phyloP scores from a whole-genome alignment of 2,329 filamentous ascomycete species.

The Epichloe festucae region DNA sequence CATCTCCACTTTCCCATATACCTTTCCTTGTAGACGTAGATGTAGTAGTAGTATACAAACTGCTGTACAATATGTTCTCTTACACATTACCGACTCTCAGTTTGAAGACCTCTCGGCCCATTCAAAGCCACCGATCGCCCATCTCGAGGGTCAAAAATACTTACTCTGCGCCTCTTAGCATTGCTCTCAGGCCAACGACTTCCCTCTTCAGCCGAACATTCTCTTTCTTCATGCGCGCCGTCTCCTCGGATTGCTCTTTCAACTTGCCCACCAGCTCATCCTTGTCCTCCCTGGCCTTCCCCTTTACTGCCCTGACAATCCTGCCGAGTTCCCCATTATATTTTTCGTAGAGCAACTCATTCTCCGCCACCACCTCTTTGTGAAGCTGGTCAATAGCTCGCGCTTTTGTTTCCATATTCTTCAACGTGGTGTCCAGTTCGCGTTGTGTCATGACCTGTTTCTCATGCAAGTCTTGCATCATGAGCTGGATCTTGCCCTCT shows the following conservation, averaged over 20 bases:
- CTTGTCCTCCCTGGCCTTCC: slow-evolving; percentile 61
- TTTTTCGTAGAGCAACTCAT: slow-evolving; percentile 79
- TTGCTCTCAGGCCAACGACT: slow-evolving; percentile 54
- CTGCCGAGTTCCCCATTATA: slow-evolving; percentile 86
- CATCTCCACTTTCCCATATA: not conserved
- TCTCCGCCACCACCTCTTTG: slow-evolving; percentile 77
- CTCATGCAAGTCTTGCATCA: slow-evolving; percentile 45
- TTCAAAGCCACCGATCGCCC: slow-evolving; percentile 6
- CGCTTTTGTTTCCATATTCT: slow-evolving; percentile 63
- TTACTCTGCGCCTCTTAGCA: slow-evolving; percentile 33
- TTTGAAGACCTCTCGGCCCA: not conserved
- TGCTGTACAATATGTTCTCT: not conserved
- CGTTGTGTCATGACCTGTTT: slow-evolving; percentile 51
- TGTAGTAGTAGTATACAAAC: slow-evolving; percentile 3
- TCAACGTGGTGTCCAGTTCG: slow-evolving; percentile 60
- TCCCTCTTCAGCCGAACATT: slow-evolving; percentile 74
- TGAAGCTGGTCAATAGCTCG: slow-evolving; percentile 80
- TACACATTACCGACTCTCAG: not conserved
- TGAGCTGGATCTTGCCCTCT: slow-evolving; percentile 50
- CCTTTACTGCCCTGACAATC: slow-evolving; percentile 63
- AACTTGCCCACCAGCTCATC: slow-evolving; percentile 63
- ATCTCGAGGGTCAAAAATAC: slow-evolving; percentile 13
- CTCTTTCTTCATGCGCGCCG: slow-evolving; percentile 66
- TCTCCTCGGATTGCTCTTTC: slow-evolving; percentile 65
- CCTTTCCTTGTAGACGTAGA: not conserved